Conservation (phyloP, 768 basidiomycete species). For the Kwoniella botswanensis region DNA sequence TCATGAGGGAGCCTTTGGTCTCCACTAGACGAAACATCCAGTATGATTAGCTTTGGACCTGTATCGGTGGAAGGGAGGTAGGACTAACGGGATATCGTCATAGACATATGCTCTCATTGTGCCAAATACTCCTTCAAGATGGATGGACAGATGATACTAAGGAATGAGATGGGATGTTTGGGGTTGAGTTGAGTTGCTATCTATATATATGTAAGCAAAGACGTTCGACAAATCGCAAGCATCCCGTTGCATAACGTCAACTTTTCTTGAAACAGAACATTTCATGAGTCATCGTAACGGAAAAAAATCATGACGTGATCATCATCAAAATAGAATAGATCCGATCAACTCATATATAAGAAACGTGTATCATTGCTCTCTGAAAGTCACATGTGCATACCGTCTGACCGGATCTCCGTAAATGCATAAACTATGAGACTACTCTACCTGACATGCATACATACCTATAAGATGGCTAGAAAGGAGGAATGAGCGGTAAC, state of each 20-base stretch:
- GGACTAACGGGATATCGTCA: conserved; percentile 57
- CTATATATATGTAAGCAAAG: neutral
- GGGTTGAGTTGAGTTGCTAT: too few species aligned
- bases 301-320: neutral
- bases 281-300: neutral
- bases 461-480: too few species aligned
- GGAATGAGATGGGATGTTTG: too few species aligned
- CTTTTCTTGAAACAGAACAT: too few species aligned
- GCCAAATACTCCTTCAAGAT: neutral
- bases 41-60: conserved; percentile 33
- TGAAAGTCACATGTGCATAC: too few species aligned
- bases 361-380: neutral
- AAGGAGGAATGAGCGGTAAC: too few species aligned
- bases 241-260: neutral
- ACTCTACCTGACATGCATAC: too few species aligned
- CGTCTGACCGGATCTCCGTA: too few species aligned
- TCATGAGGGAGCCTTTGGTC: conserved; percentile 85
- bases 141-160: neutral
- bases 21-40: conserved; percentile 74
- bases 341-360: too few species aligned
- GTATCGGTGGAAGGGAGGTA: neutral
- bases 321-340: neutral
- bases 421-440: too few species aligned
- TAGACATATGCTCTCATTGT: conserved; percentile 58
- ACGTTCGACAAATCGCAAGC: neutral